These are phyloP conservation scores for Mycocentrospora acerina DNA, from an alignment of 2,329 filamentous ascomycete species.

Conservation along the genomic window DNA sequence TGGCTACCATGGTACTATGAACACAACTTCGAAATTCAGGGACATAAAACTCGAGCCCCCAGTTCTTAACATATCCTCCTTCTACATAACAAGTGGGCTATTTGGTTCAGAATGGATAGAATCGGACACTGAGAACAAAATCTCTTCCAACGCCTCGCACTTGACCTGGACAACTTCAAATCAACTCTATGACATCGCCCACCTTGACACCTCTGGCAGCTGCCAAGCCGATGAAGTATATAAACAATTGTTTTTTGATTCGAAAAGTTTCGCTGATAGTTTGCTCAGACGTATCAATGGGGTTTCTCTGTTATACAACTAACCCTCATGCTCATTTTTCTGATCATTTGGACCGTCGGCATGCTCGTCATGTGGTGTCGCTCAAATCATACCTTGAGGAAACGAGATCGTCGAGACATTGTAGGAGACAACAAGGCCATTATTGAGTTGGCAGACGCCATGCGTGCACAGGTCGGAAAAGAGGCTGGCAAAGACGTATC, in stretches of 20 bases:
- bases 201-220: constrained; percentile 6
- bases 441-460: constrained; percentile 22
- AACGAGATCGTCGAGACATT: constrained; percentile 6
- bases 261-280: constrained; percentile 7
- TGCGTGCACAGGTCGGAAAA: constrained; percentile 8
- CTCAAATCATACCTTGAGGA: constrained; percentile 7
- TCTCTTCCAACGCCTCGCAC: neutral
- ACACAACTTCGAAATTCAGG: constrained; percentile 6
- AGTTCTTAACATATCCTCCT: constrained; percentile 10
- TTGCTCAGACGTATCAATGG: constrained; percentile 22
- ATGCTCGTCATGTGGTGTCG: constrained; percentile 17
- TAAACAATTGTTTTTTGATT: neutral
- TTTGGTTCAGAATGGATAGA: neutral
- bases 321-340: constrained; percentile 11
- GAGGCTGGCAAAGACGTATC: neutral
- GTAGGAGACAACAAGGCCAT: constrained; percentile 22
- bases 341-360: constrained; percentile 19
- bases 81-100: neutral
- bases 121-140: neutral
- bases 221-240: constrained; percentile 13
- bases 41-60: constrained; percentile 1
- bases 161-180: constrained; percentile 6
- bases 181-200: constrained; percentile 1
- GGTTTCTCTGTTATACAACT: constrained; percentile 28
- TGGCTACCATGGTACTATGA: neutral